Evolutionary conservation across 2,329 filamentous ascomycete species (phyloP), one percentile per base, ranked within the genome.

Genomic region (Colletotrichum nymphaeae): DNA sequence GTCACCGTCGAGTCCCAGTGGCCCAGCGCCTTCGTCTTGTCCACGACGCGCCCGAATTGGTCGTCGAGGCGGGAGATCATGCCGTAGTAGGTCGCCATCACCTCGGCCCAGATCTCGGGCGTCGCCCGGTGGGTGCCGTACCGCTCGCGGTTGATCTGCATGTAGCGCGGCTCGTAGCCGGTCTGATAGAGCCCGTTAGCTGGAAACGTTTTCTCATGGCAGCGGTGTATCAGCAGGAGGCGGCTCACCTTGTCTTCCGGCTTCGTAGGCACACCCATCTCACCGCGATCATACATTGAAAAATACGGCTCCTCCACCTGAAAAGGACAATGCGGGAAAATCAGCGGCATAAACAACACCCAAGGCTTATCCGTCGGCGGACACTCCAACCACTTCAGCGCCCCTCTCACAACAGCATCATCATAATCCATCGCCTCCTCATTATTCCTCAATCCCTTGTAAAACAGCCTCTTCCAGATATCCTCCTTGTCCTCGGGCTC

Each of bases 291-390:
- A 62, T 87, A 86, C 83, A 86, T 86, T 11, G 81, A 84, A 69
- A 87, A 86, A 67, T 83, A 87, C 0, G 85, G 85, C 76, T 87
- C 85, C 69, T 88, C 86, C 1, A 87, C 84, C 26, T 83, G 79
- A 46, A 87, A 87, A 0, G 85, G 85, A n/a, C 83, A 85, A 73
- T 87, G 83, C 0, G 86, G 84, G 72, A 87, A 86, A 6, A 84
- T 75, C 0, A 86, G 76, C 0, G 84, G 84, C 80, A 86, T 77
- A 67, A 84, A 86, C 0, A 86, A 72, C 0, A 85, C 81, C 83
- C 83, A 86, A 1, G 84, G 84, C 70, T 81, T 81, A 62, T 84
- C 80, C 0, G 67, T 67, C 0, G 86, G 85, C 0, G 84, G 85
- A 22, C 79, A 81, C 22, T 85, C 82, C 0, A 87, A 77, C 85